Evolutionary conservation across 1,284 basidiomycete genomes (phyloP).

Genomic region (Microbotryum saponariae): DNA sequence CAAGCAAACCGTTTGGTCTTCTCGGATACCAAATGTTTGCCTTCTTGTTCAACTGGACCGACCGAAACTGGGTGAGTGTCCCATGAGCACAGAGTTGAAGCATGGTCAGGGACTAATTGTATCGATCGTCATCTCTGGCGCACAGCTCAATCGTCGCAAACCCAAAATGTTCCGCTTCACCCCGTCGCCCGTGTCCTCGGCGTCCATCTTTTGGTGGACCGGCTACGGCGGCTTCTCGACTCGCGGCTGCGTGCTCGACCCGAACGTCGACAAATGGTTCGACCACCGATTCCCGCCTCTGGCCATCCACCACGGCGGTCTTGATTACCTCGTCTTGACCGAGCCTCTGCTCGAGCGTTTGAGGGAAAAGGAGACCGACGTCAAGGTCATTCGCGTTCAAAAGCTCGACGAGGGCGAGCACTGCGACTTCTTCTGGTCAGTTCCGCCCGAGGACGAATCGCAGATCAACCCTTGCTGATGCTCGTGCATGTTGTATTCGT

Average conservation of each 20-base stretch:
- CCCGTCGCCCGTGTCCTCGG: constrained; percentile 50
- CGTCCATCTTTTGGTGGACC: constrained; percentile 48
- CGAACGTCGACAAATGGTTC: constrained; percentile 48
- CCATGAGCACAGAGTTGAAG: constrained; percentile 7
- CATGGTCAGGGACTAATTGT: neutral
- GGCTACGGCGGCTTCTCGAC: constrained; percentile 54
- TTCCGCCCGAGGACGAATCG: neutral
- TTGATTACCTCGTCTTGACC: constrained; percentile 48
- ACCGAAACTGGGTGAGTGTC: constrained; percentile 52
- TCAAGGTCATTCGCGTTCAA: constrained; percentile 49
- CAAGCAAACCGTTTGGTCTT: constrained; percentile 44
- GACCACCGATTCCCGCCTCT: constrained; percentile 54
- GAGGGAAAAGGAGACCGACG: constrained; percentile 46
- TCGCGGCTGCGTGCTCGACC: constrained; percentile 52
- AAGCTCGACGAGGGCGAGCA: constrained; percentile 44
- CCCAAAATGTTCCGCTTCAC: constrained; percentile 60
- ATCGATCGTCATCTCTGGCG: neutral
- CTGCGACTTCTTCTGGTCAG: constrained; percentile 42
- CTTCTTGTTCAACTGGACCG: constrained; percentile 56
- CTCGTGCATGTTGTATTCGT: constrained; percentile 40
- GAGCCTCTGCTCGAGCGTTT: constrained; percentile 50
- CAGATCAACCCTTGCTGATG: no score
- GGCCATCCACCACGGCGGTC: constrained; percentile 49
- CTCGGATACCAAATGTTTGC: constrained; percentile 55
- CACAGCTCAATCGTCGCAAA: constrained; percentile 49